phyloP scores from a whole-genome alignment of 768 basidiomycete species.

The Tylopilus intermedius region DNA sequence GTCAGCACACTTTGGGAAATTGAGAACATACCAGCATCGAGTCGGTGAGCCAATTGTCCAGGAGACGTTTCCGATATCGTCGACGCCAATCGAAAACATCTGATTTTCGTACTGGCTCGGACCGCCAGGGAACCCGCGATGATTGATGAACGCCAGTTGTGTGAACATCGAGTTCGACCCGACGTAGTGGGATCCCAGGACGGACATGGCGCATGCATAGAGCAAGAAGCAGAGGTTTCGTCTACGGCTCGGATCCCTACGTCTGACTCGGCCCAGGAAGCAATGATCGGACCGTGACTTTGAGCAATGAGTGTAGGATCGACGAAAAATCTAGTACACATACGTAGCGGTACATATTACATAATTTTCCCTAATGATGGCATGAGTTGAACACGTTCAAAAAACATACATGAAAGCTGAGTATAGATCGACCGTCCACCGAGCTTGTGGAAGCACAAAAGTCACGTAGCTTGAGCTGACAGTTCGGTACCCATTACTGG shows the following conservation, averaged over 20 bases:
- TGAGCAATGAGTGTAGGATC: no score
- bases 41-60: constrained; percentile 28
- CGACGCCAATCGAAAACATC: constrained; percentile 26
- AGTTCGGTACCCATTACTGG: no score
- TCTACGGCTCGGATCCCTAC: constrained; percentile 7
- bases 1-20: background rate
- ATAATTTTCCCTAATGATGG: no score
- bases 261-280: constrained; percentile 15
- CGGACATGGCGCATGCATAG: constrained; percentile 22
- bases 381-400: no score
- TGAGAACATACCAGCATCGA: constrained; percentile 18
- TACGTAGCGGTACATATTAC: no score
- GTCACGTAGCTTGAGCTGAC: no score
- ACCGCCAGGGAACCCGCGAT: constrained; percentile 26
- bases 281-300: no score
- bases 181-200: constrained; percentile 23
- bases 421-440: no score
- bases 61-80: constrained; percentile 23
- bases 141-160: constrained; percentile 27
- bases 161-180: constrained; percentile 27
- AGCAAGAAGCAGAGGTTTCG: constrained; percentile 22
- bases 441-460: no score
- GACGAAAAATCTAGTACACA: no score
- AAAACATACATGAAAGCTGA: no score
- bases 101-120: constrained; percentile 20